Percentiles rank a stretch among this genome's conserved stretches.
Conservation (phyloP, 2,329 filamentous ascomycete genomes). For the Trichoderma sp. region DNA sequence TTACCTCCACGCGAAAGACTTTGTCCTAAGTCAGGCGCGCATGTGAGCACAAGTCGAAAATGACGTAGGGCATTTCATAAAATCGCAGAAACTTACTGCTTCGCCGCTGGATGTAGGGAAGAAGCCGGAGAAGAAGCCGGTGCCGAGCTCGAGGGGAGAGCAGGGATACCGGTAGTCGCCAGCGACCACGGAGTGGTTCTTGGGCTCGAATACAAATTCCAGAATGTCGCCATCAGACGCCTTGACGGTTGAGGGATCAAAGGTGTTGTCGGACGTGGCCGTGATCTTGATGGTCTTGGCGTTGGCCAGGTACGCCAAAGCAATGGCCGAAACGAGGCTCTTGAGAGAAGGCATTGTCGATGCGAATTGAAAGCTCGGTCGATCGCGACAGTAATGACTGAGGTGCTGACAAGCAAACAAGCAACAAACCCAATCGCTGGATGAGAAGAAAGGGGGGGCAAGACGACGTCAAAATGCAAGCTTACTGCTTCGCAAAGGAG, state of each 20-base stretch:
- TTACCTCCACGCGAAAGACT: conserved; percentile 42
- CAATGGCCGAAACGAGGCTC: conserved; percentile 33
- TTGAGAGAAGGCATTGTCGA: conserved; percentile 38
- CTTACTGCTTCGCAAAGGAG: conserved; percentile 1
- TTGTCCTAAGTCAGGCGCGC: conserved; percentile 34
- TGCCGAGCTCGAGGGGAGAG: conserved; percentile 38
- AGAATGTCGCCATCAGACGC: conserved; percentile 42
- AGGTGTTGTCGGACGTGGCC: conserved; percentile 40
- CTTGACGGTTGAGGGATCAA: conserved; percentile 40
- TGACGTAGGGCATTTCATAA: not conserved
- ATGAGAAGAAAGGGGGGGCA: conserved; percentile 34
- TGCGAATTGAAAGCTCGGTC: not conserved
- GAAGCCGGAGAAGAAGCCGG: conserved; percentile 46
- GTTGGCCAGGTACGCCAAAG: conserved; percentile 34
- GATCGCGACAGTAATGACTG: not conserved
- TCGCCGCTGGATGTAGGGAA: conserved; percentile 37
- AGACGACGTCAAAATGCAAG: not conserved
- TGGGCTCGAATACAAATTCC: conserved; percentile 44
- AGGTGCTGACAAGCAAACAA: not conserved
- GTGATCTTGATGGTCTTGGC: conserved; percentile 43
- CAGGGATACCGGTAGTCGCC: conserved; percentile 44
- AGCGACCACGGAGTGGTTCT: conserved; percentile 45
- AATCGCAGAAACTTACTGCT: conserved; percentile 35
- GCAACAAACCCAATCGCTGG: not conserved
- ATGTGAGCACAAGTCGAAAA: not conserved